Conservation (phyloP, 345 rosid genomes). For the Turritis glabra region DNA sequence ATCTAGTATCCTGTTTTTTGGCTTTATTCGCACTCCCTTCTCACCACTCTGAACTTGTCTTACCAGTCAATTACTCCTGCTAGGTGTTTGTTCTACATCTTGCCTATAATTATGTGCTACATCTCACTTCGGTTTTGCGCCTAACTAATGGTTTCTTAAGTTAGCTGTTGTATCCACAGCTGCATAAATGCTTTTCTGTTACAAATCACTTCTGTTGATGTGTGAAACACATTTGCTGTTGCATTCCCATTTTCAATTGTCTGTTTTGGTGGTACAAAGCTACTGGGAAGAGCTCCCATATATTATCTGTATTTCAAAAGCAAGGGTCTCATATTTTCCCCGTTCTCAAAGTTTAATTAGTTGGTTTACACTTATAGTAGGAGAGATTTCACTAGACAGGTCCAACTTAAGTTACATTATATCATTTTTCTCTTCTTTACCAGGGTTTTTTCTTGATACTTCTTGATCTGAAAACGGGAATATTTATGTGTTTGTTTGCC, state of each 20-base stretch:
- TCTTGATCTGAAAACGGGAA: background rate
- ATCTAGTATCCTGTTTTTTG: background rate
- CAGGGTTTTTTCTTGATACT: background rate
- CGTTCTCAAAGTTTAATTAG: background rate
- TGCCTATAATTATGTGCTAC: background rate
- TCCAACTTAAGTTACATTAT: background rate
- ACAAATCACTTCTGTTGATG: background rate
- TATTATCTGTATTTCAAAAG: background rate
- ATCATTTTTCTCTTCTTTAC: background rate
- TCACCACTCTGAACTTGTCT: background rate
- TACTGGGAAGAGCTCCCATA: background rate
- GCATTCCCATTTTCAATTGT: background rate
- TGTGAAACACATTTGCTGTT: background rate
- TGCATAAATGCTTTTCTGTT: background rate
- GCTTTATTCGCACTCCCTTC: background rate
- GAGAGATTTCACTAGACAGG: background rate
- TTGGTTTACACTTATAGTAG: background rate
- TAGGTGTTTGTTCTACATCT: background rate
- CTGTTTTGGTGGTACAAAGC: slow-evolving; percentile 1
- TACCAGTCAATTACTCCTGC: background rate
- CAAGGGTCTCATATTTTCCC: background rate
- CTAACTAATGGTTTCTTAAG: background rate
- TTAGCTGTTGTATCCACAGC: background rate
- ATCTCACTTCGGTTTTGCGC: background rate
- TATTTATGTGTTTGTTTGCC: slow-evolving; percentile 28